Base-by-base conservation (phyloP, 768 basidiomycete genomes). In the Russula brevipes region DNA sequence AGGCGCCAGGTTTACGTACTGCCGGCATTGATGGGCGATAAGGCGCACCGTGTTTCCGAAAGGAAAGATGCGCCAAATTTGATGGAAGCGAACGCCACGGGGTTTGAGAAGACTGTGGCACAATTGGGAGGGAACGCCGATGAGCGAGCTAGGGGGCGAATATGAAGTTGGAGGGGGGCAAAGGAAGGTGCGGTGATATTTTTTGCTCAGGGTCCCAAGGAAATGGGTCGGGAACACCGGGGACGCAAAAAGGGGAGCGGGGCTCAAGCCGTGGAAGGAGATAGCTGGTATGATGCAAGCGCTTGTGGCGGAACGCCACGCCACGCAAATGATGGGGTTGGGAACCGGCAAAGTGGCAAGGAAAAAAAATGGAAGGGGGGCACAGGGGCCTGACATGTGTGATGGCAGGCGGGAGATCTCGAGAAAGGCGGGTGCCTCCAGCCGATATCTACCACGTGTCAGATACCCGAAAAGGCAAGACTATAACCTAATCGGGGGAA, bases 401-500 rank as follows among this genome's bases (percentile, higher is more conserved):
- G 14, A 36, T 35, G 17, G 42, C 33, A 46, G 16, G 19, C 35
- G 36, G 51, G 19, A 47, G 45, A 46, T 24, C 16, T 38, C 30
- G 24, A 50, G 24, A 30, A 30, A 30, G 38, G 41, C 16, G 41
- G 10, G 41, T 42, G 41, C 38, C 17, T n/a, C n/a, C 10, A 24
- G 24, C 24, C 31, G 35, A 33, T 52, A 41, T 8, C 33, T 30
- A 24, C 24, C 61, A 63, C 62, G 62, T 63, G 62, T 53, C 38
- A 47, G 2, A 53, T 54, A 44, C 63, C 16, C 5, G 7, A 64
- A 64, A 60, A 64, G 63, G 63, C 63, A 64, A 60, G 63, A 60
- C 63, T 60, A 59, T 64, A 64, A 64, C 63, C 63, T 64, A 64
- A 64, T 64, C 63, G 63, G 63, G 63, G 54, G 6, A 55, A 64